Conservation (phyloP, 768 basidiomycete species). For the Pleurotus ostreatus region DNA sequence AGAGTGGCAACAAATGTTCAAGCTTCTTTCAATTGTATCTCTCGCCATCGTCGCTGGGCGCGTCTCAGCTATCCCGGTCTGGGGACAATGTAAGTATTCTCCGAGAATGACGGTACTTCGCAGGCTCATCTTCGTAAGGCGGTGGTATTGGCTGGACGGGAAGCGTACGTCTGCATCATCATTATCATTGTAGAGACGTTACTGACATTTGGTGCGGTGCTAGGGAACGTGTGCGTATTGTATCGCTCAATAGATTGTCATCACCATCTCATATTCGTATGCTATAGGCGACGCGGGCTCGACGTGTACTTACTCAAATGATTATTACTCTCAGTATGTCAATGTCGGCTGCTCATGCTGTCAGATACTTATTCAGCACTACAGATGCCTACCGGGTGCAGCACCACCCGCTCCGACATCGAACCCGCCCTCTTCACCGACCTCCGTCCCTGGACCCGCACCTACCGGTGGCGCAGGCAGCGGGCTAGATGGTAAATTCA, state of each 20-base stretch:
- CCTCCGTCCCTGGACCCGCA: conserved; percentile 4
- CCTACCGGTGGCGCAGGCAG: conserved; percentile 10
- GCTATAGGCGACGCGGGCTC: conserved; percentile 23
- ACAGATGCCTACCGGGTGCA: conserved; percentile 9
- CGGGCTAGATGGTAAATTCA: conserved; percentile 25
- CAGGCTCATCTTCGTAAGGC: conserved; percentile 14
- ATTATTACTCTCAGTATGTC: conserved; percentile 28
- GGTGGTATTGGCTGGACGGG: conserved; percentile 25
- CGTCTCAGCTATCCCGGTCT: conserved; percentile 22
- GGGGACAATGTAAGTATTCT: conserved; percentile 25
- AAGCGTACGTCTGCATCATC: conserved; percentile 15
- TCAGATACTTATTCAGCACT: neutral
- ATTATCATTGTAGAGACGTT: neutral
- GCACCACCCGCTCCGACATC: conserved; percentile 3
- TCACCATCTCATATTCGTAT: neutral
- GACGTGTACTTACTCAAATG: conserved; percentile 23
- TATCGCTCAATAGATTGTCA: neutral
- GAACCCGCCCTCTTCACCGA: conserved; percentile 6
- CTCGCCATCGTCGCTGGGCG: conserved; percentile 18
- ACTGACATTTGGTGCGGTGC: neutral
- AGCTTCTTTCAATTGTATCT: conserved; percentile 21
- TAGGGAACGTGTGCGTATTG: conserved; percentile 13
- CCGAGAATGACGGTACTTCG: neutral
- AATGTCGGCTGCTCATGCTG: neutral
- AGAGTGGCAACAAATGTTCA: conserved; percentile 15